phyloP scores from a whole-genome alignment of 2,329 filamentous ascomycete genomes.

The Xylariales sp. region DNA sequence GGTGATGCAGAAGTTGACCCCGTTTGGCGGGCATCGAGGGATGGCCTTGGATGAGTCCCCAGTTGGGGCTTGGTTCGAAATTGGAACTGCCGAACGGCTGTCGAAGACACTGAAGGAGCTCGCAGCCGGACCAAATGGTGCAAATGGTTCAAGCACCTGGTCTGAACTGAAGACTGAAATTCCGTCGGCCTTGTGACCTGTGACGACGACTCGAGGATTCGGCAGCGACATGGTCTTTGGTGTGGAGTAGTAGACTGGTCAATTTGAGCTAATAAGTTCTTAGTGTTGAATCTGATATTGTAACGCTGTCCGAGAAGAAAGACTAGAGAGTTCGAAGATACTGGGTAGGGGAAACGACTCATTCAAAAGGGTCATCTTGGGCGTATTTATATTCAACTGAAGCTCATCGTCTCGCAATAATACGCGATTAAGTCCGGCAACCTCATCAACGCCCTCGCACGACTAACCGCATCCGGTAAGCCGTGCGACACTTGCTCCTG shows the following conservation, averaged over 20 bases:
- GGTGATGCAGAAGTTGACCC: conserved; percentile 29
- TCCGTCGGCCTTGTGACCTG: conserved; percentile 24
- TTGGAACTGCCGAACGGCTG: conserved; percentile 24
- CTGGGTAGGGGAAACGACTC: too few species aligned
- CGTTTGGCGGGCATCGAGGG: conserved; percentile 30
- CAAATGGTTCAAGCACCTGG: conserved; percentile 18
- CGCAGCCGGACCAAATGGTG: conserved; percentile 27
- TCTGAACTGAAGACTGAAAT: conserved; percentile 28
- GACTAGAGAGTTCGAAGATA: too few species aligned
- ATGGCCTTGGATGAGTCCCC: conserved; percentile 16
- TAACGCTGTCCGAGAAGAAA: too few species aligned
- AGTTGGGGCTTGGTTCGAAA: conserved; percentile 20
- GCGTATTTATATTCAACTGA: too few species aligned
- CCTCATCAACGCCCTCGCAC: too few species aligned
- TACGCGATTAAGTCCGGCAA: too few species aligned
- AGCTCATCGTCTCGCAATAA: too few species aligned
- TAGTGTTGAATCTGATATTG: too few species aligned
- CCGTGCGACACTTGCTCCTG: not conserved
- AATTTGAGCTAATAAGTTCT: too few species aligned
- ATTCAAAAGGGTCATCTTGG: too few species aligned
- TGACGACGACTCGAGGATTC: conserved; percentile 25
- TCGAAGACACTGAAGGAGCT: conserved; percentile 29
- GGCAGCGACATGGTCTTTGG: not conserved
- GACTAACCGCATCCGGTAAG: conserved; percentile 6
- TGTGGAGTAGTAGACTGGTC: not conserved